Conservation (phyloP, 2,329 filamentous ascomycete species). For the Beauveria sp. region DNA sequence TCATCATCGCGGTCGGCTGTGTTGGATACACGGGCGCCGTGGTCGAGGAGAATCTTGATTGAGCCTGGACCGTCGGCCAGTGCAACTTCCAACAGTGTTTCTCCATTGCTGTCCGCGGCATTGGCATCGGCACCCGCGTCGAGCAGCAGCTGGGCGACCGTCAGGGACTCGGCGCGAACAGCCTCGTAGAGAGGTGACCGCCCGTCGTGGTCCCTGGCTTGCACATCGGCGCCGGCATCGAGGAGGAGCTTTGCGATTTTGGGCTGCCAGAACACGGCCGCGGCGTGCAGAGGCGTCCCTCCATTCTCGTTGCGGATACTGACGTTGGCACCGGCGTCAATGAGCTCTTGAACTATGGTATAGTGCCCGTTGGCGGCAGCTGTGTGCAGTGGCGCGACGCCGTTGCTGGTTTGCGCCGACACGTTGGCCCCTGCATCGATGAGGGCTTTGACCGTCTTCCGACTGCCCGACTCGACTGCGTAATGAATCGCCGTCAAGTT, state of each 20-base stretch:
- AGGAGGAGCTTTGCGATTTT: not conserved
- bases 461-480: not conserved
- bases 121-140: not conserved
- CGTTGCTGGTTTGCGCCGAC: not conserved
- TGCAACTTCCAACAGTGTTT: not conserved
- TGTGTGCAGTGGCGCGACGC: not conserved
- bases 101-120: not conserved
- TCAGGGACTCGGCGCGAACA: not conserved
- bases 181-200: not conserved
- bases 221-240: not conserved
- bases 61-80: not conserved
- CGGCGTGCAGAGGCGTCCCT: not conserved
- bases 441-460: not conserved
- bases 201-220: not conserved
- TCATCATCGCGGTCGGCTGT: not conserved
- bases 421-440: not conserved
- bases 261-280: not conserved
- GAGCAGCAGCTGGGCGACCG: not conserved
- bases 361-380: not conserved
- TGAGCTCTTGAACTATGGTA: not conserved
- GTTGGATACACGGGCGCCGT: not conserved
- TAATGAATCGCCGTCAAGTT: not conserved
- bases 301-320: not conserved
- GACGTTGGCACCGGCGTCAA: not conserved
- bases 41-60: not conserved